Percentiles rank a stretch among this genome's conserved stretches.
These are phyloP conservation scores for Hibiscus syriacus DNA, from an alignment of 345 rosid genomes.

Conservation along the genomic window DNA sequence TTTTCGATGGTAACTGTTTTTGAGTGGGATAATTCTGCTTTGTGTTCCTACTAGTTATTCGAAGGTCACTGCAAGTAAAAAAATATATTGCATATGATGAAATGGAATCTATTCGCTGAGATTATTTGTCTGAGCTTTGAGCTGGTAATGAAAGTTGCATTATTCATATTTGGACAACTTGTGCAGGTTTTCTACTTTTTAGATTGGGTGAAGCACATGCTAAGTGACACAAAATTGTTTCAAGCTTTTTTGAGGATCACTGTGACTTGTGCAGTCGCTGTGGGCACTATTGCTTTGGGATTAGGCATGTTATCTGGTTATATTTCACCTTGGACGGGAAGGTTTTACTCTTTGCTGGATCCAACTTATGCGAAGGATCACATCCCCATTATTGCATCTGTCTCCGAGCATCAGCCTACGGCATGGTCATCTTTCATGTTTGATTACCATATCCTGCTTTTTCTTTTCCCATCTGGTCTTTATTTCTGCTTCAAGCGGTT, in stretches of 20 bases:
- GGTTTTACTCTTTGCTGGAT: constrained; percentile 91
- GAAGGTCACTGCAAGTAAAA: background rate
- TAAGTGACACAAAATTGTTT: constrained; percentile 75
- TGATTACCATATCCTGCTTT: constrained; percentile 89
- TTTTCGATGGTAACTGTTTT: background rate
- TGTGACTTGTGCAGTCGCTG: constrained; percentile 62
- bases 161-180: constrained; percentile 9
- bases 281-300: constrained; percentile 73
- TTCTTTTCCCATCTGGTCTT: constrained; percentile 99
- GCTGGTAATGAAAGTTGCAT: background rate
- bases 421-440: constrained; percentile 99
- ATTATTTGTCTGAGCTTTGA: background rate
- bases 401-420: constrained; percentile 99
- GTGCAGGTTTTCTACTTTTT: constrained; percentile 86
- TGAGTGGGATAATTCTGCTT: background rate
- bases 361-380: constrained; percentile 99
- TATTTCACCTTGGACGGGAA: constrained; percentile 99
- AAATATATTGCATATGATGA: background rate
- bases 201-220: constrained; percentile 84
- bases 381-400: constrained; percentile 97
- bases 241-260: constrained; percentile 83
- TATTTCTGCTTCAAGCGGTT: constrained; percentile 96
- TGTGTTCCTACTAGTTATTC: background rate
- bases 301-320: constrained; percentile 93
- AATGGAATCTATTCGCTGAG: background rate